Evolutionary conservation across 2,329 filamentous ascomycete species (phyloP).

Genomic region (Blastomyces parvus): DNA sequence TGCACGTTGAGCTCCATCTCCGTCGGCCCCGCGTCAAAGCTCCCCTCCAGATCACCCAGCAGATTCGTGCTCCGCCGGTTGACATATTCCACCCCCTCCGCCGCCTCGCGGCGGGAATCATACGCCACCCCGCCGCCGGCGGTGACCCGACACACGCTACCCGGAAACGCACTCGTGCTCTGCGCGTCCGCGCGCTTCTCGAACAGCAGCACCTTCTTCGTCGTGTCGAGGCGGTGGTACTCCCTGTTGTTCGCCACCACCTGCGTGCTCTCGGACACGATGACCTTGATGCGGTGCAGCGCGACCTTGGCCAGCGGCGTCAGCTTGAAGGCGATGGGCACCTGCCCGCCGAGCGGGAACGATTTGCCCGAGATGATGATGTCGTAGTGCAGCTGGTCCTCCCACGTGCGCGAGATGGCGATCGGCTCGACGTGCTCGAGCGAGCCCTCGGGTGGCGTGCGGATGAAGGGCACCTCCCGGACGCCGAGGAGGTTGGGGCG

Average conservation of each 20-base stretch:
- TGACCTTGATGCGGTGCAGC: slow-evolving; percentile 85
- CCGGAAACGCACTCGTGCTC: slow-evolving; percentile 61
- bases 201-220: slow-evolving; percentile 73
- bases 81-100: slow-evolving; percentile 44
- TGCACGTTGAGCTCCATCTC: slow-evolving; percentile 94
- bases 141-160: slow-evolving; percentile 65
- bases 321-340: slow-evolving; percentile 89
- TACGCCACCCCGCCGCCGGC: slow-evolving; percentile 72
- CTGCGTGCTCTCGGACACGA: slow-evolving; percentile 80
- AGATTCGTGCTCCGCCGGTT: slow-evolving; percentile 56
- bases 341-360: slow-evolving; percentile 76
- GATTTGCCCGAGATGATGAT: slow-evolving; percentile 95
- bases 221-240: slow-evolving; percentile 74
- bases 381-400: slow-evolving; percentile 90
- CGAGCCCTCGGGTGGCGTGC: slow-evolving; percentile 77
- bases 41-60: slow-evolving; percentile 67
- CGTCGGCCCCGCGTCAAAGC: slow-evolving; percentile 72
- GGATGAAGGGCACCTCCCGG: slow-evolving; percentile 74
- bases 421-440: slow-evolving; percentile 88
- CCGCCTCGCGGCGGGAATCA: slow-evolving; percentile 48
- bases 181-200: slow-evolving; percentile 78
- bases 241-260: slow-evolving; percentile 81
- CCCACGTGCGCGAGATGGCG: slow-evolving; percentile 86
- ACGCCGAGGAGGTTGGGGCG: slow-evolving; percentile 74
- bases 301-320: slow-evolving; percentile 89